Conservation (phyloP, 305 asterid species). For the Solanum hybrid region DNA sequence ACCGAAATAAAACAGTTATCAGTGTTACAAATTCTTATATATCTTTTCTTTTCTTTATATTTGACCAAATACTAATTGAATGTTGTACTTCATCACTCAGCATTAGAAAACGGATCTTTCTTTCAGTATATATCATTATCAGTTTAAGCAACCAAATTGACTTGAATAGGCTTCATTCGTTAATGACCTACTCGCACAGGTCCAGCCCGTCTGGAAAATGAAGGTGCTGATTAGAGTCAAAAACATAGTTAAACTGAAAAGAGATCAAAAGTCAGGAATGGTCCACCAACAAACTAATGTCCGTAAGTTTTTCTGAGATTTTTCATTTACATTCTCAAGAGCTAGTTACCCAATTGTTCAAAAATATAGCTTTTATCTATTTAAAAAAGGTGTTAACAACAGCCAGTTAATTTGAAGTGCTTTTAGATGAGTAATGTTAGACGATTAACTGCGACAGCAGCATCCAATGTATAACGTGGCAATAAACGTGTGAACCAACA, state of each 20-base stretch:
- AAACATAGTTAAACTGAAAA: not conserved
- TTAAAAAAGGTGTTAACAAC: not conserved
- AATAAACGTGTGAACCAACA: not conserved
- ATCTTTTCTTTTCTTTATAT: not conserved
- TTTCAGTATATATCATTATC: not conserved
- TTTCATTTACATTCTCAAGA: not conserved
- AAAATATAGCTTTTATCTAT: not conserved
- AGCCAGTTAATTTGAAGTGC: not conserved
- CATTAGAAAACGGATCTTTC: not conserved
- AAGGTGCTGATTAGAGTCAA: not conserved
- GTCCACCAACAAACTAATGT: not conserved
- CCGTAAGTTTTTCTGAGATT: not conserved
- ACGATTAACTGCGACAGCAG: not conserved
- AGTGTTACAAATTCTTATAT: not conserved
- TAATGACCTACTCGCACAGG: not conserved
- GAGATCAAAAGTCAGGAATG: not conserved
- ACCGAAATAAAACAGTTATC: not conserved
- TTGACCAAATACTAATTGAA: not conserved
- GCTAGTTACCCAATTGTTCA: not conserved
- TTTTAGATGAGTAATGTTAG: not conserved
- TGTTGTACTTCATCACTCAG: not conserved
- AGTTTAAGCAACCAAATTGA: not conserved
- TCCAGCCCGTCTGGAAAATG: not conserved
- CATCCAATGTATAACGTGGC: not conserved
- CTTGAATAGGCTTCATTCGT: not conserved